Percentiles rank a stretch among this genome's conserved stretches.
These are phyloP conservation scores for Coemansia sp. DNA, from an alignment of 192 early-diverging fungal genomes.

Conservation along the genomic window DNA sequence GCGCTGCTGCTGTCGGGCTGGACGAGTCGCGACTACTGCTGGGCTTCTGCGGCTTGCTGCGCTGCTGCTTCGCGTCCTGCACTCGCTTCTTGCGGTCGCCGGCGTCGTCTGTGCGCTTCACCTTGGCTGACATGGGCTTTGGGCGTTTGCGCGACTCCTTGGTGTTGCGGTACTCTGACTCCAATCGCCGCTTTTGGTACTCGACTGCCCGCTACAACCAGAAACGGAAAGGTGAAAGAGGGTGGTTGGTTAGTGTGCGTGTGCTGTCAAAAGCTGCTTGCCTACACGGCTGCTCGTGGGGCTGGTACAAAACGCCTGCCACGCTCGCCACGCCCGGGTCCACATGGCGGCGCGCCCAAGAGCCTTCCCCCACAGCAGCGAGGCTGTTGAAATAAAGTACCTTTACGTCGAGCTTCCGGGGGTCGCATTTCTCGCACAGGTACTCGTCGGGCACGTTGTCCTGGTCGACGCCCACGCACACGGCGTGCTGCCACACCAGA, in stretches of 20 bases:
- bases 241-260: too few species aligned
- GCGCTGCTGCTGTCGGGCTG: conserved; percentile 23
- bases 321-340: too few species aligned
- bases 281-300: too few species aligned
- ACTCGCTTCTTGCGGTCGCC: conserved; percentile 32
- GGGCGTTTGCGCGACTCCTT: conserved; percentile 39
- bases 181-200: conserved; percentile 42
- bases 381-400: too few species aligned
- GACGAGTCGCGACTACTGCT: conserved; percentile 20
- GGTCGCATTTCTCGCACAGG: conserved; percentile 81
- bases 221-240: too few species aligned
- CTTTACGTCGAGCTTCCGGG: conserved; percentile 59
- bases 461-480: conserved; percentile 71
- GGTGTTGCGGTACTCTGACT: conserved; percentile 24
- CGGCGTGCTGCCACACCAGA: conserved; percentile 91
- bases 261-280: too few species aligned
- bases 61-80: conserved; percentile 23
- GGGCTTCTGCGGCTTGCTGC: conserved; percentile 14
- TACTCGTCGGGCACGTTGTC: conserved; percentile 81
- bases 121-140: conserved; percentile 25
- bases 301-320: too few species aligned
- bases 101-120: conserved; percentile 18
- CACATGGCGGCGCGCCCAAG: too few species aligned
- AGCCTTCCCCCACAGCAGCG: too few species aligned
- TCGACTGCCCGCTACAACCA: conserved; percentile 41